Base-by-base conservation (phyloP, 2,329 filamentous ascomycete species). In the Diaporthe eres region DNA sequence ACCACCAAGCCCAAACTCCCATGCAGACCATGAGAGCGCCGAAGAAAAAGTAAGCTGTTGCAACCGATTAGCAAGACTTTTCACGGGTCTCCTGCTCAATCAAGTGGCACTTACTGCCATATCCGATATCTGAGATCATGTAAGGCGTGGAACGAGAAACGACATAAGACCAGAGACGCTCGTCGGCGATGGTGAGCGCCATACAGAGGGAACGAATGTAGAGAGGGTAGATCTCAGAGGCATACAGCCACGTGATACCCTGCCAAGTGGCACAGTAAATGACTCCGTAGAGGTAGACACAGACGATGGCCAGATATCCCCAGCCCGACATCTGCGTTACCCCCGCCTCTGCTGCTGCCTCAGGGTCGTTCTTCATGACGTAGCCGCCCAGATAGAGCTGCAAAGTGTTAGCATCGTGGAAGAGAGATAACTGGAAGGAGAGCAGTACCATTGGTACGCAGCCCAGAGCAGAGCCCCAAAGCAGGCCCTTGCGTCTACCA, bases 211-310 rank as follows among this genome's bases (percentile, higher is more conserved):
- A 68, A 4, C 65, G 65, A 13, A 53, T 68, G 15, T 68, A 68
- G 31, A 68, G 63, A 3, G 47, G 63, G 10, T 68, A 68, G 22
- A 68, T 68, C 63, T 68, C 65, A 53, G 65, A 68, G 39, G 47
- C 65, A 22, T 68, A 68, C 2, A 68, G 65, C 65, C 63, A 68
- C 6, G 63, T 68, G 15, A 68, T 68, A 19, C 63, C 63, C 8
- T 68, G 63, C 63, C 63, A 68, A 19, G 63, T 68, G 31, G 63
- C 63, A 68, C 63, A 68, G 44, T 68, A 68, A 37, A 68, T 68
- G 22, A 68, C 47, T 17, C 63, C 47, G 13, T 68, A 68, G 31
- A 68, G 63, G 22, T 68, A 68, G 7, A 68, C 63, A 39, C 65
- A 70, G n/a, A 70, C 65, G 4, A 70, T 55, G 31, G 65, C 65